phyloP scores from a whole-genome alignment of 2,329 filamentous ascomycete genomes.

The Sporothrix brasiliensis region DNA sequence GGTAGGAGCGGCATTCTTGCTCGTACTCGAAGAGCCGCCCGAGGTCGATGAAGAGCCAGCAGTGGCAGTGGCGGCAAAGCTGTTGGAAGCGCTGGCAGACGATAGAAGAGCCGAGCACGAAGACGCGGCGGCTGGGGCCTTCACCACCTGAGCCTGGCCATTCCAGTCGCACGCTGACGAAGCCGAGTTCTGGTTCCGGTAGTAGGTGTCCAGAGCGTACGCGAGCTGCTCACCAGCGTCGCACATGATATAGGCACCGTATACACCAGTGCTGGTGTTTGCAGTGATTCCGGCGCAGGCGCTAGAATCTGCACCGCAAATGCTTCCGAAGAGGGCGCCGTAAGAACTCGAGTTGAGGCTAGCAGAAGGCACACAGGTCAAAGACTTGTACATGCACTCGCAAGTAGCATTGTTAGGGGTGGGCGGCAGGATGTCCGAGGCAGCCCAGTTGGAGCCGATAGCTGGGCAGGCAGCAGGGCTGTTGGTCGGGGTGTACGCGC shows the following conservation, averaged over 20 bases:
- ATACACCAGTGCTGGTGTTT: constrained; percentile 68
- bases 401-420: constrained; percentile 78
- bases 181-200: constrained; percentile 57
- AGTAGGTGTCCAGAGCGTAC: constrained; percentile 75
- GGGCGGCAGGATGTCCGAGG: constrained; percentile 73
- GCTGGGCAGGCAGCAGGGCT: constrained; percentile 72
- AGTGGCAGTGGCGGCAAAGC: constrained; percentile 52
- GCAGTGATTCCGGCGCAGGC: constrained; percentile 69
- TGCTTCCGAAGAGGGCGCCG: constrained; percentile 70
- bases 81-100: constrained; percentile 63
- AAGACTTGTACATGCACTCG: constrained; percentile 77
- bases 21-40: constrained; percentile 38
- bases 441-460: constrained; percentile 67
- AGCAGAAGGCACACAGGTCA: constrained; percentile 69
- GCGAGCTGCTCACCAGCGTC: constrained; percentile 68
- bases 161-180: constrained; percentile 70
- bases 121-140: constrained; percentile 50
- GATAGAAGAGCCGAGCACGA: constrained; percentile 62
- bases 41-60: constrained; percentile 47
- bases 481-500: constrained; percentile 74
- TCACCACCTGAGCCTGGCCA: constrained; percentile 63
- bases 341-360: constrained; percentile 61
- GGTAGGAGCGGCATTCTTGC: constrained; percentile 47
- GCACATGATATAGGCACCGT: constrained; percentile 81
- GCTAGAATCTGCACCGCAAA: constrained; percentile 63